Percentiles rank a stretch among this genome's conserved stretches.
These are phyloP conservation scores for Arthrobotrys entomopaga DNA, from an alignment of 2,329 filamentous ascomycete species.

Conservation along the genomic window DNA sequence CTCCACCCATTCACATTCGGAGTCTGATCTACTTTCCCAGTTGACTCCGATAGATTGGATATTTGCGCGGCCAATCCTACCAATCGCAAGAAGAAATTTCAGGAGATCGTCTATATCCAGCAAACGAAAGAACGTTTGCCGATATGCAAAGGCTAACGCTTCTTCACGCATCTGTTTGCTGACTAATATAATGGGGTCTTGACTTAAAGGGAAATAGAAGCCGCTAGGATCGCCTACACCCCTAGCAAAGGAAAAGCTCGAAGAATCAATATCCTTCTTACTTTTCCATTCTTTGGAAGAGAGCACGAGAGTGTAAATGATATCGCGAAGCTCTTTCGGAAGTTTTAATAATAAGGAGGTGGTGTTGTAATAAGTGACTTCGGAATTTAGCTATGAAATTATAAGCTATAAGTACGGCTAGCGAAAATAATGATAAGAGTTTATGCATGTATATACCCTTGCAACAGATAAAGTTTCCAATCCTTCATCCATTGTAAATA, in stretches of 20 bases:
- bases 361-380: neutral
- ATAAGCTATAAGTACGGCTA: neutral
- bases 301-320: neutral
- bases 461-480: slow-evolving; percentile 1
- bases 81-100: slow-evolving; percentile 6
- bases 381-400: neutral
- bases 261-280: neutral
- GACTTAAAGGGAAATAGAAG: neutral
- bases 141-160: neutral
- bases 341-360: neutral
- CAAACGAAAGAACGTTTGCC: neutral
- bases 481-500: neutral
- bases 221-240: neutral
- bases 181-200: neutral
- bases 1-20: slow-evolving; percentile 1
- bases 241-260: neutral
- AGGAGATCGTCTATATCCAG: slow-evolving; percentile 1
- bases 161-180: neutral
- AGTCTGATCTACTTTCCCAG: neutral
- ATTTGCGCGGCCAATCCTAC: slow-evolving; percentile 5
- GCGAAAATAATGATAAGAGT: neutral
- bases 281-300: neutral
- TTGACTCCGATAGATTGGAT: neutral
- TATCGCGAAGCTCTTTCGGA: neutral
- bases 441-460: neutral